Evolutionary conservation across 495 filamentous ascomycete species (phyloP).

Genomic region (Opeltia flavorubescens): DNA sequence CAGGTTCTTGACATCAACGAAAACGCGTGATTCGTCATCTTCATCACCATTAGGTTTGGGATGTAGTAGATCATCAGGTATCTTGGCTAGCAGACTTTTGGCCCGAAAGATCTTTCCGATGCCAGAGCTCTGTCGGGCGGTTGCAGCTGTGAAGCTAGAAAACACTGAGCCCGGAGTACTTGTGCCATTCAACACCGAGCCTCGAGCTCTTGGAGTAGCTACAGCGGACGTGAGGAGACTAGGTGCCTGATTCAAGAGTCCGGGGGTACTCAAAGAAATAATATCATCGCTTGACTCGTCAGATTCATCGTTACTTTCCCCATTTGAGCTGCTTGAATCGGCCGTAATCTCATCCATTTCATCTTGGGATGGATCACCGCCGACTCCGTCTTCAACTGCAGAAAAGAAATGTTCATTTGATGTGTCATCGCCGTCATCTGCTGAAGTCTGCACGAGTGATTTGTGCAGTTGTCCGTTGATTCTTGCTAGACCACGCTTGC

Average conservation of each 20-base stretch:
- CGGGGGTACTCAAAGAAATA: conserved; percentile 70
- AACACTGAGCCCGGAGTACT: conserved; percentile 73
- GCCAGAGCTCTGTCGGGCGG: conserved; percentile 50
- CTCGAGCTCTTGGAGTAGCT: conserved; percentile 57
- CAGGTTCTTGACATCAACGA: conserved; percentile 71
- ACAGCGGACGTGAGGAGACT: conserved; percentile 57
- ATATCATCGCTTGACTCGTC: conserved; percentile 69
- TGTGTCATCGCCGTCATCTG: conserved; percentile 63
- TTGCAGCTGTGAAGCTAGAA: conserved; percentile 68
- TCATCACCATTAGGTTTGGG: conserved; percentile 75
- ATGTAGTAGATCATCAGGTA: conserved; percentile 68
- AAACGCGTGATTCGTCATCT: conserved; percentile 74
- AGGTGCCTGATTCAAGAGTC: conserved; percentile 50
- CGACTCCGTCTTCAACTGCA: conserved; percentile 56
- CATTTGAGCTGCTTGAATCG: conserved; percentile 22
- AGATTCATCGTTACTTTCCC: conserved; percentile 49
- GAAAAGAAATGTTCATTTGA: conserved; percentile 82
- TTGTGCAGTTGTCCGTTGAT: not conserved
- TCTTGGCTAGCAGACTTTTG: conserved; percentile 54
- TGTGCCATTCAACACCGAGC: conserved; percentile 47
- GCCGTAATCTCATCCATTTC: not conserved
- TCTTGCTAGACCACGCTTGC: not conserved
- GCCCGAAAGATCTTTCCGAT: conserved; percentile 57
- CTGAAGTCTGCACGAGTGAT: conserved; percentile 42
- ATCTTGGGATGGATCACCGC: not conserved